Evolutionary conservation across 139 green algal genomes (phyloP), one percentile per base, ranked within the genome.

Genomic region (Coccomyxa sp.): DNA sequence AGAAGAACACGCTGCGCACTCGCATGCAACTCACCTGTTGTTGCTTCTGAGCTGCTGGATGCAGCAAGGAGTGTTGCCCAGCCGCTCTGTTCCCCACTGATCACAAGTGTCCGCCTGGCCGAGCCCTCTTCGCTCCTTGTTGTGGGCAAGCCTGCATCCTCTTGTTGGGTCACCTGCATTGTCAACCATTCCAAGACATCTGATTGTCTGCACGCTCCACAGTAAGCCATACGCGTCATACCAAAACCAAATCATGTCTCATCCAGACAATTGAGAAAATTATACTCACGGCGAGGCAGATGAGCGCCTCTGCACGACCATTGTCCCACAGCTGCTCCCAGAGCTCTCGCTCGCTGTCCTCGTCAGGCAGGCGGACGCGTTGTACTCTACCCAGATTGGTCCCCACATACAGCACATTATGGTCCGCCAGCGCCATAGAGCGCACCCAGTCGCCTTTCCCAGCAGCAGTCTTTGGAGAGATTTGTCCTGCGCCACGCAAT

Each of bases 371-470:
- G 25, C 15, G 58, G 15, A 88, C 81, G 7, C 82, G 21, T 30
- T 88, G 84, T 45, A 90, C 27, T 28, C 80, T 30, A 10, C 87
- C 87, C 10, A 79, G n/a, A 76, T 90, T 86, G 16, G 87, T 90
- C 10, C 75, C 84, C 60, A 90, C 67, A 58, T 82, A 84, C 66
- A 90, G 82, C 63, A 15, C 18, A 28, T 32, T 28, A 16, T 31
- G 58, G 28, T 11, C 30, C 0, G 87, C 80, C 38, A 89, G 58
- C 3, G 74, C 79, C 57, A 89, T 58, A 82, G 77, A 85, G 16
- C 87, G 78, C 16, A 88, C 81, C 81, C 79, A 89, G 77, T 90
- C 87, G 38, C 77, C 77, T 66, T 18, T 51, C 1, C 23, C 25
- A 51, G 27, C 25, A 79, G 15, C 74, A 38, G 23, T 7, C 25